Evolutionary conservation across 352 stramenopile species (phyloP), one percentile per base, ranked within the genome.

Genomic region (Phytophthora sp.): DNA sequence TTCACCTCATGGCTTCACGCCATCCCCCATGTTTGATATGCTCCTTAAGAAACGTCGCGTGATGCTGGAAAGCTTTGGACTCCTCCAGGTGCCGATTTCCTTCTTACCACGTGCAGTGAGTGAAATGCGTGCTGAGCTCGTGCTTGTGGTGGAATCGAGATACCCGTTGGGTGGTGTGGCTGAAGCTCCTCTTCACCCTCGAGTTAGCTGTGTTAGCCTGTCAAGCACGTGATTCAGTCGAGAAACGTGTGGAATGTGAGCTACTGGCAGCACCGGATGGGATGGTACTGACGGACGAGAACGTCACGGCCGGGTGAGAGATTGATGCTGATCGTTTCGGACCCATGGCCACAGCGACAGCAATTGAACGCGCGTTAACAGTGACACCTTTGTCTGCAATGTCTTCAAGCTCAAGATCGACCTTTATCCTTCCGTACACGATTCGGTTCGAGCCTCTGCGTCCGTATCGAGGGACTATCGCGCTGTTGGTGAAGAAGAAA

Each of bases 41-140:
- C 63, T 94, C 0, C 70, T 95, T 15, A 94, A 91, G 52, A 90
- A 87, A 51, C 69, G 57, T 2, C 77, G 79, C 11, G 73, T 98
- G 1, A 64, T 89, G n/a, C 72, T 98, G 2, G 79, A 94, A 24
- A 82, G 87, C 11, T 98, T 98, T 62, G 74, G 74, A 0, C 73
- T 83, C 2, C 53, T 98, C 11, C 93, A 98, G 59, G 80, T 98
- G 1, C 93, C 95, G 1, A 94, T 98, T 33, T 93, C 79, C 6
- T 98, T 98, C 63, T 52, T 89, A 3, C 95, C 95, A 21, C 74
- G 80, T 33, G 80, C 60, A 36, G 87, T 94, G 12, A 88, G 79
- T 21, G 84, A 92, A 57, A 78, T 76, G 3, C 79, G 74, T n/a
- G 83, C 82, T 1, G 76, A 92, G 49, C 81, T 95, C 1, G 71